Evolutionary conservation across 306 rosid species (phyloP).

Genomic region (Glycyrrhiza uralensis): DNA sequence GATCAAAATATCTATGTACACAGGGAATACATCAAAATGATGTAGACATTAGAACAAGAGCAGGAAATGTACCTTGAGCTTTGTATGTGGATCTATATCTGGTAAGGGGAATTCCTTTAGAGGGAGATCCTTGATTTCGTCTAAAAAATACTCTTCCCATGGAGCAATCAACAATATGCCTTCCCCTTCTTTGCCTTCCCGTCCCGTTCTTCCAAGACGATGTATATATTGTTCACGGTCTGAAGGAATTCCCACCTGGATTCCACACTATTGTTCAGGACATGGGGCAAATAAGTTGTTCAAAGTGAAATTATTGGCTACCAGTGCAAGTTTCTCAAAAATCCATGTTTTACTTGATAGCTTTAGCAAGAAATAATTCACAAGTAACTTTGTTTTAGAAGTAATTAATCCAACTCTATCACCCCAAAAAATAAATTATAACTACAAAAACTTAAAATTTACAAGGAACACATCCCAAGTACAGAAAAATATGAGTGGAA

Average conservation of each 20-base stretch:
- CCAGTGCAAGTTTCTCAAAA: background rate
- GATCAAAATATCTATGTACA: background rate
- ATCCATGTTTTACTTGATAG: background rate
- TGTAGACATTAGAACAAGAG: background rate
- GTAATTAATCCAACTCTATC: background rate
- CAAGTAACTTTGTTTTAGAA: background rate
- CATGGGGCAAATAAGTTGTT: background rate
- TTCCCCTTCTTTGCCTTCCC: slow-evolving; percentile 87
- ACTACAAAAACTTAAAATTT: background rate
- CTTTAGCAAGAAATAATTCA: background rate
- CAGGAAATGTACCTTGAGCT: slow-evolving; percentile 55
- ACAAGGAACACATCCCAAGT: background rate
- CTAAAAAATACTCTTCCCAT: slow-evolving; percentile 87
- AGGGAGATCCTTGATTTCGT: slow-evolving; percentile 76
- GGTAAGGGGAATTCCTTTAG: slow-evolving; percentile 58
- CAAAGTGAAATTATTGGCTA: background rate
- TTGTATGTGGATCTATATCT: slow-evolving; percentile 48
- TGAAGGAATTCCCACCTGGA: slow-evolving; percentile 79
- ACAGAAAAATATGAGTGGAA: background rate
- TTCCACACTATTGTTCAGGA: background rate
- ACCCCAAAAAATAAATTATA: background rate
- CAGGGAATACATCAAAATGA: background rate
- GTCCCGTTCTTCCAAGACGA: slow-evolving; percentile 95
- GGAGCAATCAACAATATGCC: slow-evolving; percentile 82
- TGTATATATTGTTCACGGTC: slow-evolving; percentile 88